Evolutionary conservation across 1,284 basidiomycete species (phyloP).

Genomic region (Trichosporon sp.): DNA sequence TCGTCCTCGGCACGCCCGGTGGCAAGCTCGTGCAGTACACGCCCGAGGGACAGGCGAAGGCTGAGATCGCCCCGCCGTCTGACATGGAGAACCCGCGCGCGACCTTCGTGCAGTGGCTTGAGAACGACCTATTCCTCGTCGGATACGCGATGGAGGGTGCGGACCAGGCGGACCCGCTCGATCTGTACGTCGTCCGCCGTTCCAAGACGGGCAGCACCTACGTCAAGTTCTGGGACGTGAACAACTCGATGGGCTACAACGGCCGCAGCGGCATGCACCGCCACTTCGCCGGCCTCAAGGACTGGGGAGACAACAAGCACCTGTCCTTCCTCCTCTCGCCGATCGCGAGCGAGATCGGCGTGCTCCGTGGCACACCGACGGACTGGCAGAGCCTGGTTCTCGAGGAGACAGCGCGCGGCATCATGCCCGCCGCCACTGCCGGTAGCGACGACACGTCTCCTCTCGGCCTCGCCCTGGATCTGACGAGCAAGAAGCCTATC

Average conservation of each 20-base stretch:
- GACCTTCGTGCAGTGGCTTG: constrained; percentile 60
- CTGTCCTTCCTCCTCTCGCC: constrained; percentile 58
- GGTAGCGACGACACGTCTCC: constrained; percentile 58
- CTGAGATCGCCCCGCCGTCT: constrained; percentile 55
- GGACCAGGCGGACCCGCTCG: constrained; percentile 53
- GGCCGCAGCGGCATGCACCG: constrained; percentile 48
- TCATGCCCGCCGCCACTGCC: constrained; percentile 57
- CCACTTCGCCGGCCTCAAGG: constrained; percentile 53
- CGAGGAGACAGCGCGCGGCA: constrained; percentile 60
- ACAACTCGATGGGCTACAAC: constrained; percentile 52
- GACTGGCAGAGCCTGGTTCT: constrained; percentile 59
- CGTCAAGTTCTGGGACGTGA: constrained; percentile 56
- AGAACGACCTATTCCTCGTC: constrained; percentile 62
- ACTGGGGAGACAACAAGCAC: constrained; percentile 55
- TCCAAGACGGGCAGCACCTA: constrained; percentile 43
- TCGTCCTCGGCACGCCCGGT: constrained; percentile 58
- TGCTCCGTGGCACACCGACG: constrained; percentile 43
- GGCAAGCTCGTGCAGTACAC: constrained; percentile 60
- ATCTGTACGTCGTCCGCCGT: constrained; percentile 53
- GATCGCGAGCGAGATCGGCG: constrained; percentile 55
- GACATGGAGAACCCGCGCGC: constrained; percentile 46
- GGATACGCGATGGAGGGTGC: constrained; percentile 56
- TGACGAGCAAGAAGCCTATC: constrained; percentile 57
- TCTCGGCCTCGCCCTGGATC: constrained; percentile 60
- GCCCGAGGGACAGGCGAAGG: constrained; percentile 60